Evolutionary conservation across 1,284 basidiomycete genomes (phyloP).

Genomic region (Leccinum insolens): DNA sequence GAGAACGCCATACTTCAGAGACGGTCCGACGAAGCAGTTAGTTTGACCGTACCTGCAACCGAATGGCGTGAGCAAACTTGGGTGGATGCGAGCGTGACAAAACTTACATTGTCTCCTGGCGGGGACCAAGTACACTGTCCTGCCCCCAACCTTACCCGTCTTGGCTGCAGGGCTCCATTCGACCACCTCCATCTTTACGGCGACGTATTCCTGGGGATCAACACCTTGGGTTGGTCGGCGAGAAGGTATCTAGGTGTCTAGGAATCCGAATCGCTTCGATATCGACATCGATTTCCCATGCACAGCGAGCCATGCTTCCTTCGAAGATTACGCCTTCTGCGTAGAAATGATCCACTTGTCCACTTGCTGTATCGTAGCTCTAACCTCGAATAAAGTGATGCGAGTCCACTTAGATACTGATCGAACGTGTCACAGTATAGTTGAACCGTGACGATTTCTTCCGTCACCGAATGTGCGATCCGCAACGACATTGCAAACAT

Average conservation of each 20-base stretch:
- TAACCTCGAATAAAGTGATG: constrained; percentile 72
- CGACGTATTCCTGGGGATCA: constrained; percentile 97
- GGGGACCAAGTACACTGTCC: constrained; percentile 91
- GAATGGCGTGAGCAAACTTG: constrained; percentile 14
- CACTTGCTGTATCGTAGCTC: constrained; percentile 68
- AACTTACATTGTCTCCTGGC: constrained; percentile 94
- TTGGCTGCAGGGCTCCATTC: constrained; percentile 75
- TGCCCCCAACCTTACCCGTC: constrained; percentile 67
- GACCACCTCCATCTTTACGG: constrained; percentile 92
- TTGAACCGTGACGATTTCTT: too few relatives aligned
- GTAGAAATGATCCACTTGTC: constrained; percentile 69
- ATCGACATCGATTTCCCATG: constrained; percentile 77
- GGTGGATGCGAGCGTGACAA: constrained; percentile 6
- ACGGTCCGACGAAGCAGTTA: constrained; percentile 94
- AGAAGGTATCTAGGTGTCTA: constrained; percentile 37
- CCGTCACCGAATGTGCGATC: too few relatives aligned
- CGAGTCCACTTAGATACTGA: constrained; percentile 34
- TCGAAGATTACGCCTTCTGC: constrained; percentile 76
- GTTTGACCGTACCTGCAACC: constrained; percentile 90
- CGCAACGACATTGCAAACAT: too few relatives aligned
- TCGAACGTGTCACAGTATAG: too few relatives aligned
- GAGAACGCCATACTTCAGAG: constrained; percentile 93
- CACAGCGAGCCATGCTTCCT: constrained; percentile 80
- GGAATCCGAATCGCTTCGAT: constrained; percentile 58
- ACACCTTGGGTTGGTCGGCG: constrained; percentile 62